phyloP scores from a whole-genome alignment of 164 flowering plant species.

The Amborella trichopoda region DNA sequence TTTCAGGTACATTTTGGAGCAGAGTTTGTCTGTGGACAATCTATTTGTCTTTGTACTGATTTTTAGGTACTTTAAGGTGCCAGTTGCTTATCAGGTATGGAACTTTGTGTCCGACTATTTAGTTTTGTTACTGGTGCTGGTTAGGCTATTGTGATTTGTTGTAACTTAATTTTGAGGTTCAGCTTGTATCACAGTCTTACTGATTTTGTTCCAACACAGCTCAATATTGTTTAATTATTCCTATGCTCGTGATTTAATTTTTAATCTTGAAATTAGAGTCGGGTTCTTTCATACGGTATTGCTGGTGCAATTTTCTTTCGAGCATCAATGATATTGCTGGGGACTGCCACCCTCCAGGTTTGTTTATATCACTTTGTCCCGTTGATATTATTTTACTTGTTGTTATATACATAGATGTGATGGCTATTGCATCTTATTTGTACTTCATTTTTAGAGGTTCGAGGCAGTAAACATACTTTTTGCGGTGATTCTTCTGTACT shows the following conservation, averaged over 20 bases:
- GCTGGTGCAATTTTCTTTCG: slow-evolving; percentile 91
- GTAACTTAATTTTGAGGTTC: too few relatives aligned
- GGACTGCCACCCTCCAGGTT: slow-evolving; percentile 90
- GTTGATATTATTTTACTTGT: slow-evolving; percentile 7
- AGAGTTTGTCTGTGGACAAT: slow-evolving; percentile 95
- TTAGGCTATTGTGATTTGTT: too few relatives aligned
- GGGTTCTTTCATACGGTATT: slow-evolving; percentile 92
- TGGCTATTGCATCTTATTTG: too few relatives aligned
- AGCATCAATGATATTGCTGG: slow-evolving; percentile 71
- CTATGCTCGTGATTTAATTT: too few relatives aligned
- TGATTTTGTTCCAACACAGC: too few relatives aligned
- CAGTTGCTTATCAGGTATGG: slow-evolving; percentile 61
- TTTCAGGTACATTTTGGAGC: slow-evolving; percentile 84
- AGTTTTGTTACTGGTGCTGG: too few relatives aligned
- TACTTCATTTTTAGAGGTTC: slow-evolving; percentile 58
- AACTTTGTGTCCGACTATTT: neutral
- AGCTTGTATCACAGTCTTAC: too few relatives aligned
- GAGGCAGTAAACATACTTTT: slow-evolving; percentile 79
- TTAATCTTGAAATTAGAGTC: too few relatives aligned
- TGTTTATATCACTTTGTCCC: neutral
- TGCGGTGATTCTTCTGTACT: slow-evolving; percentile 69
- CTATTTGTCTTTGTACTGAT: slow-evolving; percentile 85
- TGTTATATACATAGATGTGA: too few relatives aligned
- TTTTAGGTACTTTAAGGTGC: slow-evolving; percentile 95
- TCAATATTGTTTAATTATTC: too few relatives aligned